Conservation (phyloP, 495 filamentous ascomycete species). For the Penicillium steckii region DNA sequence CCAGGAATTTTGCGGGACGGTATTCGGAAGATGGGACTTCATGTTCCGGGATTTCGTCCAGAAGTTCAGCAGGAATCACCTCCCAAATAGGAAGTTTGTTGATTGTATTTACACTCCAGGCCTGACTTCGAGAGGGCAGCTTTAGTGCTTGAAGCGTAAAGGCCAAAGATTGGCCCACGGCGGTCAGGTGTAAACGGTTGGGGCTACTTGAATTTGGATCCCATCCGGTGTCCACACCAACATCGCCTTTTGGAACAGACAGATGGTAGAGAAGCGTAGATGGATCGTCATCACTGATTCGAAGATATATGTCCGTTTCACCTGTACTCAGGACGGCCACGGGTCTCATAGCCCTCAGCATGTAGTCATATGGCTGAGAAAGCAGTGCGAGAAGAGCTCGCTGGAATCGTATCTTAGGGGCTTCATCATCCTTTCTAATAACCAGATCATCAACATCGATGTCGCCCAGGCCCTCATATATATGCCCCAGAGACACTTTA, state of each 20-base stretch:
- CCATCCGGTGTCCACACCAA: conserved; percentile 15
- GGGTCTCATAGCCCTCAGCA: conserved; percentile 32
- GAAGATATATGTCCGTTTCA: conserved; percentile 18
- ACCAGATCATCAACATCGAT: conserved; percentile 23
- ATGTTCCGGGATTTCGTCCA: conserved; percentile 27
- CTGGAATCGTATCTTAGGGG: conserved; percentile 7
- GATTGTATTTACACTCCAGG: conserved; percentile 14
- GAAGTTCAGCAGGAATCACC: conserved; percentile 29
- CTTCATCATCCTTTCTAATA: conserved; percentile 10
- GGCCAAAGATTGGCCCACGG: conserved; percentile 13
- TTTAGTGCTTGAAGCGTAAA: conserved; percentile 14
- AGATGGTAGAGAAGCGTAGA: conserved; percentile 12
- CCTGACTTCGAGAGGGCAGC: conserved; percentile 1
- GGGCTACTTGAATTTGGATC: background rate
- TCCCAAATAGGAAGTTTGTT: conserved; percentile 27
- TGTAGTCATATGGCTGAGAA: conserved; percentile 10
- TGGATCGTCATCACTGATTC: conserved; percentile 20
- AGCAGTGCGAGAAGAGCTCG: conserved; percentile 29
- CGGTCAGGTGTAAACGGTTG: conserved; percentile 17
- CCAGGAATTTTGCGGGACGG: conserved; percentile 1
- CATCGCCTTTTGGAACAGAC: conserved; percentile 36
- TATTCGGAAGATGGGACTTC: conserved; percentile 16
- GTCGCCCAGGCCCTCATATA: conserved; percentile 7
- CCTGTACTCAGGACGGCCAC: conserved; percentile 37
- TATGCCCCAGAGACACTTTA: conserved; percentile 31